Evolutionary conservation across 2,329 filamentous ascomycete species (phyloP), one percentile per base, ranked within the genome.

Genomic region (Beauveria varroae): DNA sequence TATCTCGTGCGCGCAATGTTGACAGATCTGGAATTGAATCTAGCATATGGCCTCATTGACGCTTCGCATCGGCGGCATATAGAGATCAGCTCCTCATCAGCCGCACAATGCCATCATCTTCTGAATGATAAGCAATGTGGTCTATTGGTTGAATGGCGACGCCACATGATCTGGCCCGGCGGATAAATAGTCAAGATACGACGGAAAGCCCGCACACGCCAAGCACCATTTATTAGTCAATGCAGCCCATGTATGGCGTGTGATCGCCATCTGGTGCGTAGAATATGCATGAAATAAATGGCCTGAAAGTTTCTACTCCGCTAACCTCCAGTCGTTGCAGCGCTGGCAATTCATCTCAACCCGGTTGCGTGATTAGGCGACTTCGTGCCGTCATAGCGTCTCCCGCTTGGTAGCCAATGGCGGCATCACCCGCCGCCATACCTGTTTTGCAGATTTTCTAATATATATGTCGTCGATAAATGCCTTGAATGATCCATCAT

Each of bases 131-230:
- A 51, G 26, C 26, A 20, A 20, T 28, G 18, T n/a, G 1, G 34
- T 51, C 10, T 24, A 41, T 53, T 53, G 34, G 51, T 8, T 41
- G 34, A 9, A 53, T 53, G 9, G 73, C 73, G 0, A 81, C 79
- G 5, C 80, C 79, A 0, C 80, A 81, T 80, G 74, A 78, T 83
- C 59, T 65, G 69, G 1, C 74, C 74, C 40, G 72, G 83, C 60
- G 74, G 75, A 0, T 81, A 76, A 69, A 81, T 81, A 20, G 12
- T 20, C 47, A 83, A 83, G 0, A 40, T 52, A 20, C 14, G 18
- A 30, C 34, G 18, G 30, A 37, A n/a, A n/a, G 16, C 16, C 47
- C 16, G 22, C 26, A 28, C 26, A 10, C 47, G 16, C 47, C 47
- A 28, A 50, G 47, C 47, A 26, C 24, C 16, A 16, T 5, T 5